A percentile compares a stretch with the other conserved stretches of the same genome.
phyloP scores from a whole-genome alignment of 2,329 filamentous ascomycete species.

The Penicillium digitatum region DNA sequence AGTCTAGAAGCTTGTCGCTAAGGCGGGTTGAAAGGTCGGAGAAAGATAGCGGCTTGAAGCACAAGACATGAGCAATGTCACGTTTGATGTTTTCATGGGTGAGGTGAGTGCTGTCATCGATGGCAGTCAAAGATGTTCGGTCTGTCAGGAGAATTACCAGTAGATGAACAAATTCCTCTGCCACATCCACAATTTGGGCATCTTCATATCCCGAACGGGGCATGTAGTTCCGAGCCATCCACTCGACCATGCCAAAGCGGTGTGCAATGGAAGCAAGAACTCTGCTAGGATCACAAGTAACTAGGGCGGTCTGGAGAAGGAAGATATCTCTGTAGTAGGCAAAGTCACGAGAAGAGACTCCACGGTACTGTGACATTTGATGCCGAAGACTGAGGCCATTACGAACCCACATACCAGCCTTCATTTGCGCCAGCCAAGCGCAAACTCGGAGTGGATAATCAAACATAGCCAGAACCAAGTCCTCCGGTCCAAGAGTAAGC shows the following conservation, averaged over 20 bases:
- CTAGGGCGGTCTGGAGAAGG: slow-evolving; percentile 83
- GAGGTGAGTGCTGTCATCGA: slow-evolving; percentile 44
- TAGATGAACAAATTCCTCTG: slow-evolving; percentile 93
- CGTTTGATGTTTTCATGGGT: slow-evolving; percentile 71
- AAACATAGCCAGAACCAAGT: slow-evolving; percentile 80
- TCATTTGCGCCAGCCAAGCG: slow-evolving; percentile 96
- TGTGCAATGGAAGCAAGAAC: slow-evolving; percentile 88
- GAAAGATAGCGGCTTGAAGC: slow-evolving; percentile 93
- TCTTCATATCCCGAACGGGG: slow-evolving; percentile 76
- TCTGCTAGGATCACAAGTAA: slow-evolving; percentile 75
- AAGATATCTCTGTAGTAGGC: slow-evolving; percentile 94
- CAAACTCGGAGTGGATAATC: slow-evolving; percentile 92
- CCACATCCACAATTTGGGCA: slow-evolving; percentile 80
- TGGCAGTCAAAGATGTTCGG: slow-evolving; percentile 63
- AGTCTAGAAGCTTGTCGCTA: slow-evolving; percentile 83
- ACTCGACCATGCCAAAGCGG: slow-evolving; percentile 80
- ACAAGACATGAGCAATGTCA: slow-evolving; percentile 88
- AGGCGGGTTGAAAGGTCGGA: slow-evolving; percentile 84
- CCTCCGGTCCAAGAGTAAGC: slow-evolving; percentile 55
- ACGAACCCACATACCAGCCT: slow-evolving; percentile 96
- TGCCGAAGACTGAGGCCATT: slow-evolving; percentile 95
- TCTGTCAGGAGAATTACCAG: slow-evolving; percentile 89
- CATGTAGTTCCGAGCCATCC: slow-evolving; percentile 80
- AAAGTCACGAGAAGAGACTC: slow-evolving; percentile 82
- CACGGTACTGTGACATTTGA: slow-evolving; percentile 89